phyloP scores from a whole-genome alignment of 169 alveolate genomes.

The Cystoisospora suis region DNA sequence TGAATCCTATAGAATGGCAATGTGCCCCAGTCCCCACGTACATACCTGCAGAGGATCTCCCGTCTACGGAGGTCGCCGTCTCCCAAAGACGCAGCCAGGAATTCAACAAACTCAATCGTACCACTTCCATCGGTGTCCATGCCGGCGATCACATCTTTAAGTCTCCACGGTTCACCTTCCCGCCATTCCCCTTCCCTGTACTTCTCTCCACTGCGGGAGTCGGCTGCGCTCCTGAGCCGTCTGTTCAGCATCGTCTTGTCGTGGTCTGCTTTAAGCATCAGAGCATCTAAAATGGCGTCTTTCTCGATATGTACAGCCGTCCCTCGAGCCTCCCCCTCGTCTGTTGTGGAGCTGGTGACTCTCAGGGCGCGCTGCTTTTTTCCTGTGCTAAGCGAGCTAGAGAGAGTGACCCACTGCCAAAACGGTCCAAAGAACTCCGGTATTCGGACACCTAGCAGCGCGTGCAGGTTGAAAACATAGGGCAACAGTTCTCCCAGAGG shows the following conservation, averaged over 20 bases:
- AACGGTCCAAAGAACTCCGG: neutral
- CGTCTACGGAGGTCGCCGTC: conserved; percentile 20
- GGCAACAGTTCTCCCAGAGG: neutral
- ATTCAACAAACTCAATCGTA: conserved; percentile 51
- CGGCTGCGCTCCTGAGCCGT: too few species aligned
- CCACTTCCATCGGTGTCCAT: conserved; percentile 67
- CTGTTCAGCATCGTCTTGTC: too few species aligned
- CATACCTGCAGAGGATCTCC: conserved; percentile 48
- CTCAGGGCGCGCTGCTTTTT: too few species aligned
- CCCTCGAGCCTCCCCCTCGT: neutral
- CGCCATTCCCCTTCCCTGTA: neutral
- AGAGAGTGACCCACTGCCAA: neutral
- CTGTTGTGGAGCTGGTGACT: too few species aligned
- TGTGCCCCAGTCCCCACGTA: too few species aligned
- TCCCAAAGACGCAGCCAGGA: conserved; percentile 61
- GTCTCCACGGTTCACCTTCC: conserved; percentile 10
- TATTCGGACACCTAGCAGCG: neutral
- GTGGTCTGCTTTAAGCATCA: too few species aligned
- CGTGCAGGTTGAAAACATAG: neutral
- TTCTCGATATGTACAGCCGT: neutral
- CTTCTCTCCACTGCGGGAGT: neutral
- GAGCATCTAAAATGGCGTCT: too few species aligned
- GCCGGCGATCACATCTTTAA: conserved; percentile 56
- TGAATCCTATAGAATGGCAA: too few species aligned
- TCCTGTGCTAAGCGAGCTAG: too few species aligned